These are phyloP conservation scores for Malassezia globosa DNA, from an alignment of 1,284 basidiomycete genomes.

Conservation along the genomic window DNA sequence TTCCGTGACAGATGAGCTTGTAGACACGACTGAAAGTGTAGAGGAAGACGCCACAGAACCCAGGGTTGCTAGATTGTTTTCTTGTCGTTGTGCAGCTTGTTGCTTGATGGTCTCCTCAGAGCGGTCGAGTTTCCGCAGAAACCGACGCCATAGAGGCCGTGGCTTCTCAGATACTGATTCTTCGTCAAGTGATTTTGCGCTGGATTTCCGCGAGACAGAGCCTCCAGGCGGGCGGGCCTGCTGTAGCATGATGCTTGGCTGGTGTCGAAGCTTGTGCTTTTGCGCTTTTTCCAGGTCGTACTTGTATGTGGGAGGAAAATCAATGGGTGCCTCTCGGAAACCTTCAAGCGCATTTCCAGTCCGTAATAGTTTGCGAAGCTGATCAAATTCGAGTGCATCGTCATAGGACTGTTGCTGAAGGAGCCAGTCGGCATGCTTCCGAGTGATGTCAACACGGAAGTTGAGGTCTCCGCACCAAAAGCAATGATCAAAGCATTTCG, in stretches of 20 bases:
- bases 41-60: neutral
- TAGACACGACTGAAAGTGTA: slow-evolving; percentile 3
- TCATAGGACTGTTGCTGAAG: slow-evolving; percentile 49
- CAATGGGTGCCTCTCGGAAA: slow-evolving; percentile 52
- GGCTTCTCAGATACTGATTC: neutral
- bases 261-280: neutral
- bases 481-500: slow-evolving; percentile 68
- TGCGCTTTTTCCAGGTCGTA: slow-evolving; percentile 57
- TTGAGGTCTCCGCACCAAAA: slow-evolving; percentile 52
- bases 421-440: slow-evolving; percentile 53
- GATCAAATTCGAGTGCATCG: slow-evolving; percentile 59
- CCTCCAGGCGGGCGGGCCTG: neutral
- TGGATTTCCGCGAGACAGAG: neutral
- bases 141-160: neutral
- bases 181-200: neutral
- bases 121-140: neutral
- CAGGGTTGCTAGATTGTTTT: neutral
- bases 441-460: slow-evolving; percentile 50
- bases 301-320: slow-evolving; percentile 58
- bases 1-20: slow-evolving; percentile 9
- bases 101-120: neutral
- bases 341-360: slow-evolving; percentile 53
- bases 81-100: neutral
- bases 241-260: neutral
- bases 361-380: slow-evolving; percentile 62